Evolutionary conservation across 768 basidiomycete species (phyloP).

Genomic region (Hirschioporus abietinus): DNA sequence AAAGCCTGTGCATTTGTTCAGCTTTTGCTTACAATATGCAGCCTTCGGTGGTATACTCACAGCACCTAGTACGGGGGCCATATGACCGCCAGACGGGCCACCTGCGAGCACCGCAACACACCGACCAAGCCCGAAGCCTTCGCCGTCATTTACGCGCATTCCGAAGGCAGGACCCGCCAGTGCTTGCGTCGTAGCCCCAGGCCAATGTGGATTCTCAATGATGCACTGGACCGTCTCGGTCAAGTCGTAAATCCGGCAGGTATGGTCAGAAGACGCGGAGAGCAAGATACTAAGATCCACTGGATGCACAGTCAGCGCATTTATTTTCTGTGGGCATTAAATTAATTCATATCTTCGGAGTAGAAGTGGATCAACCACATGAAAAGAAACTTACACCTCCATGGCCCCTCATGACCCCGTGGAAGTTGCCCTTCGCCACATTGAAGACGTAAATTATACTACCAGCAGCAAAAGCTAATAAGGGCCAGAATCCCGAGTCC

Average conservation of each 20-base stretch:
- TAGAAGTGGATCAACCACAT: not conserved
- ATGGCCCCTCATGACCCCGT: constrained; percentile 58
- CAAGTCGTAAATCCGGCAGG: constrained; percentile 67
- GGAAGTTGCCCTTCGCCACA: constrained; percentile 31
- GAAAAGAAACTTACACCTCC: constrained; percentile 50
- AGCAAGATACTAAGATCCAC: constrained; percentile 52
- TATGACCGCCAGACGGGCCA: constrained; percentile 68
- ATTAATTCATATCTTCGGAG: not conserved
- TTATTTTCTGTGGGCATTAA: constrained; percentile 43
- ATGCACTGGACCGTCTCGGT: constrained; percentile 26
- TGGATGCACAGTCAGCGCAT: constrained; percentile 63
- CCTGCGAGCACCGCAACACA: constrained; percentile 65
- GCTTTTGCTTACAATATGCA: not conserved
- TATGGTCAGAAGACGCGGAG: constrained; percentile 69
- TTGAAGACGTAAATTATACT: constrained; percentile 55
- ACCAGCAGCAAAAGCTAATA: constrained; percentile 50
- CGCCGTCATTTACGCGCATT: constrained; percentile 49
- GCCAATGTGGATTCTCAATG: constrained; percentile 56
- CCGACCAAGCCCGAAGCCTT: constrained; percentile 53
- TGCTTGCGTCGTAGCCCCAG: constrained; percentile 34
- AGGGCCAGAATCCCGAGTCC: constrained; percentile 42
- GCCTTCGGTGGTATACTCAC: constrained; percentile 30
- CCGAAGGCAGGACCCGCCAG: constrained; percentile 68
- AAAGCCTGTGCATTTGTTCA: constrained; percentile 45
- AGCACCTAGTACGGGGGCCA: constrained; percentile 61